These are phyloP conservation scores for Tylopilus orsonianus DNA, from an alignment of 1,284 basidiomycete species.

Conservation along the genomic window DNA sequence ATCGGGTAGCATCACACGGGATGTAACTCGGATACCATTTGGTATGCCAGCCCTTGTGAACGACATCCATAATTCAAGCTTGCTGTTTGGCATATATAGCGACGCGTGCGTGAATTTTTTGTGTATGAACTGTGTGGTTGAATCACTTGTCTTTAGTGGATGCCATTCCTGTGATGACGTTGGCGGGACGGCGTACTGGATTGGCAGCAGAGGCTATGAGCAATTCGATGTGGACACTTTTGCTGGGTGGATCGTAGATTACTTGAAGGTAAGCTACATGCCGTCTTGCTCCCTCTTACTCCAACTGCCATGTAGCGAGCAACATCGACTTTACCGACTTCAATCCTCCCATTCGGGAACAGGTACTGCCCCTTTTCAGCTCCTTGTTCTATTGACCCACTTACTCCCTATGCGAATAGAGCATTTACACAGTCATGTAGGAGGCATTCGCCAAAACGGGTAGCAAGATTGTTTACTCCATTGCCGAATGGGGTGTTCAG, in stretches of 20 bases:
- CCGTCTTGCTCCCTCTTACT: constrained; percentile 2
- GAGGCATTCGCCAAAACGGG: too few relatives aligned
- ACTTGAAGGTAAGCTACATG: constrained; percentile 11
- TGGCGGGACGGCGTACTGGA: not conserved
- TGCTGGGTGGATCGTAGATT: constrained; percentile 8
- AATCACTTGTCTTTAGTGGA: constrained; percentile 1
- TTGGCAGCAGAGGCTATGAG: constrained; percentile 14
- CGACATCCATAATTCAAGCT: constrained; percentile 8
- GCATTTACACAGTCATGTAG: too few relatives aligned
- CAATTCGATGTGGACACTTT: constrained; percentile 8
- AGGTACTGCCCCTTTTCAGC: too few relatives aligned
- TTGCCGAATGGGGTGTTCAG: constrained; percentile 54
- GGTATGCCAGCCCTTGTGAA: constrained; percentile 12
- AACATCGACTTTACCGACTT: not conserved
- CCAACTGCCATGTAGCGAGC: constrained; percentile 12
- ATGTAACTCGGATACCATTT: constrained; percentile 7
- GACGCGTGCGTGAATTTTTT: constrained; percentile 10
- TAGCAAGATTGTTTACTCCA: constrained; percentile 47
- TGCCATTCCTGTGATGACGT: constrained; percentile 8
- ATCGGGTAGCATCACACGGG: constrained; percentile 9
- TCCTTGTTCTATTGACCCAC: too few relatives aligned
- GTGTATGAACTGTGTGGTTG: not conserved
- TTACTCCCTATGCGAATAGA: too few relatives aligned
- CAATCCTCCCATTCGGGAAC: not conserved
- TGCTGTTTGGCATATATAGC: constrained; percentile 12